Conservation (phyloP, 2,329 filamentous ascomycete species). For the Nectriaceae sp. region DNA sequence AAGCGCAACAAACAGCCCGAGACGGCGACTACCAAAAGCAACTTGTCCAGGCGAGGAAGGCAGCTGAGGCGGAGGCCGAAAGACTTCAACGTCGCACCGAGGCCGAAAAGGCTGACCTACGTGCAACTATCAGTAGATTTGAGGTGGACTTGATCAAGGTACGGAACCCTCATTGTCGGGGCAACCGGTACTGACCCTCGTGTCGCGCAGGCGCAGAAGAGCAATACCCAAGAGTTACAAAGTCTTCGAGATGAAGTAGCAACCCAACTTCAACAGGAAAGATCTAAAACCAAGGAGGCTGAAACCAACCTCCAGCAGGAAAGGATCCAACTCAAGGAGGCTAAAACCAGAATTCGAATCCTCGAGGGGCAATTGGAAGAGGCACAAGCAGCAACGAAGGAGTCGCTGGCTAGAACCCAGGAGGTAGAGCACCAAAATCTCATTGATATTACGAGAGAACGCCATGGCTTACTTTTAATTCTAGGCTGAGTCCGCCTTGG, state of each 20-base stretch:
- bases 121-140: constrained; percentile 60
- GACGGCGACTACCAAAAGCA: constrained; percentile 41
- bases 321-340: constrained; percentile 24
- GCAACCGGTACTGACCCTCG: background rate
- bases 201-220: constrained; percentile 54
- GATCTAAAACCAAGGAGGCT: constrained; percentile 24
- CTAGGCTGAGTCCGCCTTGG: constrained; percentile 34
- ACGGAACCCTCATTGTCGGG: no score
- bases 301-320: constrained; percentile 30
- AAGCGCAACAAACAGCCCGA: constrained; percentile 19
- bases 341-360: constrained; percentile 14
- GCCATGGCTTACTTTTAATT: background rate
- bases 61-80: constrained; percentile 50
- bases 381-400: constrained; percentile 10
- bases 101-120: constrained; percentile 64
- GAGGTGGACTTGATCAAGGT: constrained; percentile 65
- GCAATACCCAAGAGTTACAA: constrained; percentile 61
- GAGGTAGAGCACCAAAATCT: constrained; percentile 19
- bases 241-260: constrained; percentile 29
- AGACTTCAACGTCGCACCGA: constrained; percentile 53
- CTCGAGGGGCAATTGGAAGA: constrained; percentile 24
- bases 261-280: constrained; percentile 21
- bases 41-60: constrained; percentile 50
- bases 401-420: constrained; percentile 17
- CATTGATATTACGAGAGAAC: background rate